Evolutionary conservation across 2,329 filamentous ascomycete genomes (phyloP), one percentile per base, ranked within the genome.

Genomic region (Neoscytalidium dimidiatum): DNA sequence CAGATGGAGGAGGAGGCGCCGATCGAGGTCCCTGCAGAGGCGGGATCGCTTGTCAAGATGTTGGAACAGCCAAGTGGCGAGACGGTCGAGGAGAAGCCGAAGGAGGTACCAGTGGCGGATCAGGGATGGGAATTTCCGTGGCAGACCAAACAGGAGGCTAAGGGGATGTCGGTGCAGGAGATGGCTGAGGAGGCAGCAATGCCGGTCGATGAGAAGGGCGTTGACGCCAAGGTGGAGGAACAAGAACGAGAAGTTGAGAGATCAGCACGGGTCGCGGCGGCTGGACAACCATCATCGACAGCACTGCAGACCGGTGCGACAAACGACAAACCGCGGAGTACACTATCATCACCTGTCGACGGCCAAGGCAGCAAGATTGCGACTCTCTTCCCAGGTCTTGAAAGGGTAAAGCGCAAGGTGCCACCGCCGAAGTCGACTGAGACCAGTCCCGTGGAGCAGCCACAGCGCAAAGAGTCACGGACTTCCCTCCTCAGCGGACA

Each of bases 401-500:
- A 73, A 57, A 66, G 67, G 3, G 63, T 67, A 41, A 79, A 79
- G 64, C 74, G 77, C 52, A 71, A 74, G 65, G 69, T 70, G 21
- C 75, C 75, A 44, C 73, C 76, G 49, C 71, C 74, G 1, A 72
- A 70, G 13, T 31, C 74, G 28, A 70, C 70, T n/a, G 71, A 76
- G 62, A 9, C 35, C 3, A 44, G 17, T 13, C 19, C 51, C 23
- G 17, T n/a, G 3, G 35, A 58, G 8, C n/a, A 28, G 0, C 53
- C 29, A 4, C 74, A 73, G 7, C 65, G 73, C 35, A 75, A 74
- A 62, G 77, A 23, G 5, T 58, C 53, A 2, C 35, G 26, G 3
- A 44, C 53, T 58, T 29, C 53, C 6, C 38, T 44, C 9, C 17
- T 13, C 35, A 44, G 53, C 17, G 38, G 41, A 7, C 53, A 33